Evolutionary conservation across 2,329 filamentous ascomycete genomes (phyloP), one percentile per base, ranked within the genome.

Genomic region (Didymella exigua): DNA sequence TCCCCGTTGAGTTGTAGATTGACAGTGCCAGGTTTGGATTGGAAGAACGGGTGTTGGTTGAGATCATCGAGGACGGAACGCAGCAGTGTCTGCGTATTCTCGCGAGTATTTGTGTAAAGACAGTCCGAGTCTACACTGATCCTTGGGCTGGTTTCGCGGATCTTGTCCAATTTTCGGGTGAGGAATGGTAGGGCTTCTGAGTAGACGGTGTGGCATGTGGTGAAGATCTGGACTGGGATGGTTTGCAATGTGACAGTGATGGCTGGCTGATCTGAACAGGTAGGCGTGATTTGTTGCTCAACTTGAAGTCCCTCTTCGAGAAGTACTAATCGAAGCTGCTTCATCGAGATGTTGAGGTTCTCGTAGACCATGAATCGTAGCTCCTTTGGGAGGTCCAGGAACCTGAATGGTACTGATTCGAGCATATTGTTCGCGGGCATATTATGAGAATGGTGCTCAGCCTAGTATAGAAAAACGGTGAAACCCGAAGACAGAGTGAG

Each of bases 311-410:
- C 21, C 23, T 40, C 13, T 9, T 23, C 21, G 4, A 29, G 14
- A 14, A 42, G 43, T 9, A 44, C 14, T 2, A 56, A 16, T 21
- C 23, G 43, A 14, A 43, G 6, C 4, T 34, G 37, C 23, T 41
- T 56, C 10, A 26, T 49, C 10, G 40, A 45, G n/a, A 46, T 49
- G 14, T 6, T 21, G 4, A 57, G 45, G 13, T 38, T 50, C 13
- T 54, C 55, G 41, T 58, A 58, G 13, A 58, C 24, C 19, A 58
- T 58, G 14, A 47, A 46, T n/a, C 55, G 55, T 27, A 58, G 16
- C 31, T 58, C 55, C 10, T 58, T 58, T 11, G 55, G 55, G 11
- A 58, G 50, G 14, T 54, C 55, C 13, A 58, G 41, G 3, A 58
- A 58, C 4, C 33, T 45, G 13, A 57, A 57, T 5, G 37, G 38